Percentiles rank a stretch among this genome's conserved stretches.
phyloP scores from a whole-genome alignment of 306 rosid genomes.

The Rubus parviflorus region DNA sequence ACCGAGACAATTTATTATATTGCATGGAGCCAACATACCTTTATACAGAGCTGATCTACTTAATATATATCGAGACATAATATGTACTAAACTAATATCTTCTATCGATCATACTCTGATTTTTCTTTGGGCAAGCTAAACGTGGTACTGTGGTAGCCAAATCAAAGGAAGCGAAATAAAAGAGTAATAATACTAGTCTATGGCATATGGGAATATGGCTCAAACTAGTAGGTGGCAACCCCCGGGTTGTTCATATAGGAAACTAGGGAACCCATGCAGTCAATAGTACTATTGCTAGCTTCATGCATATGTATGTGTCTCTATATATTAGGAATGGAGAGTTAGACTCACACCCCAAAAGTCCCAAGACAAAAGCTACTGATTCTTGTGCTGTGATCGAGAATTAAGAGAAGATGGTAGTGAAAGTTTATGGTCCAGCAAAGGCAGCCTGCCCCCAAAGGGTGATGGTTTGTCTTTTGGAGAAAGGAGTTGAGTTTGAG shows the following conservation, averaged over 20 bases:
- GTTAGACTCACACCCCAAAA: not conserved
- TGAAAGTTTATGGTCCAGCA: constrained; percentile 52
- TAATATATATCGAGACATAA: too few species aligned
- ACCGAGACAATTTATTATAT: too few species aligned
- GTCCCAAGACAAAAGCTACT: not conserved
- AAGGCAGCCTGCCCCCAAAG: constrained; percentile 63
- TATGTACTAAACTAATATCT: too few species aligned
- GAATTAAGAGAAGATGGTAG: constrained; percentile 43
- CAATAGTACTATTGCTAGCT: not conserved
- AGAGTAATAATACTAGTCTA: not conserved
- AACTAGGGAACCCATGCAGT: not conserved
- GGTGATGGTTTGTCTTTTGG: constrained; percentile 66
- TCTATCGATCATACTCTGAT: too few species aligned
- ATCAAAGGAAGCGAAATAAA: not conserved
- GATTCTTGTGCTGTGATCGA: not conserved
- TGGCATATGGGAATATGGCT: not conserved
- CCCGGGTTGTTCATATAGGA: not conserved
- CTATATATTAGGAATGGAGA: not conserved
- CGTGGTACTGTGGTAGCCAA: too few species aligned
- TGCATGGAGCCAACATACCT: too few species aligned
- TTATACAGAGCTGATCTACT: too few species aligned
- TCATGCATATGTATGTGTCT: not conserved
- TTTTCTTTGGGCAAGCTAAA: too few species aligned
- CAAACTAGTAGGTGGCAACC: not conserved
- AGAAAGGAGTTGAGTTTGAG: constrained; percentile 64